phyloP scores from a whole-genome alignment of 1,139 yeast species.

The Magnusiomyces paraingens region DNA sequence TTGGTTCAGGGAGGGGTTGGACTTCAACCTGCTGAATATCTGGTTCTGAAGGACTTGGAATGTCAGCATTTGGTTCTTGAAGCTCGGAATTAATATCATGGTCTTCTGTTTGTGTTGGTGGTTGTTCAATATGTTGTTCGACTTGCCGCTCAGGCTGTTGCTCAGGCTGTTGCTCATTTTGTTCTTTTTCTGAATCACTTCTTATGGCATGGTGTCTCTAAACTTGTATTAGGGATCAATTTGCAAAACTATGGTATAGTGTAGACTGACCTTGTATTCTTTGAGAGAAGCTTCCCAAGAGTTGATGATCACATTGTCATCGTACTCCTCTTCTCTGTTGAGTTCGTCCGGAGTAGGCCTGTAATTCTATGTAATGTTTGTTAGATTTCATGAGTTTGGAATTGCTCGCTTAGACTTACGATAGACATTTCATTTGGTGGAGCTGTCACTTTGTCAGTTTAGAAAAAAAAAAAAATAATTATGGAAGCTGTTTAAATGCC shows the following conservation, averaged over 20 bases:
- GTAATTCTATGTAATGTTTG: too few species aligned
- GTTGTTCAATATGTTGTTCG: not conserved
- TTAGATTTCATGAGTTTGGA: too few species aligned
- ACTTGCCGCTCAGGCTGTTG: not conserved
- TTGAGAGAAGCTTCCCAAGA: constrained; percentile 25
- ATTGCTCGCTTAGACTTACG: too few species aligned
- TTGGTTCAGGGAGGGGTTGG: constrained; percentile 2
- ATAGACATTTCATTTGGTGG: too few species aligned
- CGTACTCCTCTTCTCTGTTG: constrained; percentile 25
- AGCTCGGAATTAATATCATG: not conserved
- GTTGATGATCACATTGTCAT: constrained; percentile 23
- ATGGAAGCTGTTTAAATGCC: too few species aligned
- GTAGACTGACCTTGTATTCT: constrained; percentile 22
- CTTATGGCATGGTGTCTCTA: not conserved
- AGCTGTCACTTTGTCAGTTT: too few species aligned
- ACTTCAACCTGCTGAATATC: not conserved
- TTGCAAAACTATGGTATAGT: not conserved
- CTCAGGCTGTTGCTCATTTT: constrained; percentile 9
- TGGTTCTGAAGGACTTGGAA: not conserved
- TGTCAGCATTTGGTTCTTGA: not conserved
- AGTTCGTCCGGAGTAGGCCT: not conserved
- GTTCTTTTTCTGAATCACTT: constrained; percentile 19
- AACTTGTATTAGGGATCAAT: not conserved
- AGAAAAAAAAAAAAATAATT: too few species aligned
- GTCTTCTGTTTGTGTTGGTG: not conserved